A percentile compares a stretch with the other conserved stretches of the same genome.
Evolutionary conservation across 169 alveolate genomes (phyloP).

Genomic region (Theileria annulata): DNA sequence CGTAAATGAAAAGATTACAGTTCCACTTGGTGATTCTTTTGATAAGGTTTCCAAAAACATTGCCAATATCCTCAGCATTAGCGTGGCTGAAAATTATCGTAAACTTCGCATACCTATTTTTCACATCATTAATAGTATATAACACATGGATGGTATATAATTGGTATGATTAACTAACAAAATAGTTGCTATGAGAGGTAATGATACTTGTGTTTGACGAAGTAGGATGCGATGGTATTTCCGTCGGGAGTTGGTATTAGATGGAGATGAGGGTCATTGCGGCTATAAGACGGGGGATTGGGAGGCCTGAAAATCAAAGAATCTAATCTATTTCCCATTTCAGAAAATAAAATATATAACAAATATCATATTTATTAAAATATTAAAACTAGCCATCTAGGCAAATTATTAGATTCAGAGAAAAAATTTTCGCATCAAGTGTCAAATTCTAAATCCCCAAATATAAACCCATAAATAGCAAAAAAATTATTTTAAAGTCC

Average conservation of each 20-base stretch:
- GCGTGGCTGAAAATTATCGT: conserved; percentile 87
- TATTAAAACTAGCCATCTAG: background rate
- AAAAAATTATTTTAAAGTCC: background rate
- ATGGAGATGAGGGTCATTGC: conserved; percentile 67
- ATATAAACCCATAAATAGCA: background rate
- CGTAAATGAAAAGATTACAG: conserved; percentile 82
- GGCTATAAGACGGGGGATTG: conserved; percentile 60
- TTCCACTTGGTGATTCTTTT: conserved; percentile 58
- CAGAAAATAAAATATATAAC: background rate
- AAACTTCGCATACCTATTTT: conserved; percentile 66
- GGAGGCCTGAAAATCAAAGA: conserved; percentile 73
- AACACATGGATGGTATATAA: too few relatives aligned
- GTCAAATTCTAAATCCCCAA: background rate
- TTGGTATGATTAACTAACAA: background rate
- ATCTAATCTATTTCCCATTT: conserved; percentile 75
- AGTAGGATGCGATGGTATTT: conserved; percentile 70
- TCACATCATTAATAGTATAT: background rate
- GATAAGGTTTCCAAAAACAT: conserved; percentile 63
- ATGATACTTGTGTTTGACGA: conserved; percentile 57
- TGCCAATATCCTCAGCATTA: conserved; percentile 88
- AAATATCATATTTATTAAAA: background rate
- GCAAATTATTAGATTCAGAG: background rate
- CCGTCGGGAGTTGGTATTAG: conserved; percentile 73
- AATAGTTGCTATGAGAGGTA: background rate
- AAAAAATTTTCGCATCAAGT: background rate